phyloP scores from a whole-genome alignment of 495 filamentous ascomycete genomes.

The Pyrenopolyporus hunteri region DNA sequence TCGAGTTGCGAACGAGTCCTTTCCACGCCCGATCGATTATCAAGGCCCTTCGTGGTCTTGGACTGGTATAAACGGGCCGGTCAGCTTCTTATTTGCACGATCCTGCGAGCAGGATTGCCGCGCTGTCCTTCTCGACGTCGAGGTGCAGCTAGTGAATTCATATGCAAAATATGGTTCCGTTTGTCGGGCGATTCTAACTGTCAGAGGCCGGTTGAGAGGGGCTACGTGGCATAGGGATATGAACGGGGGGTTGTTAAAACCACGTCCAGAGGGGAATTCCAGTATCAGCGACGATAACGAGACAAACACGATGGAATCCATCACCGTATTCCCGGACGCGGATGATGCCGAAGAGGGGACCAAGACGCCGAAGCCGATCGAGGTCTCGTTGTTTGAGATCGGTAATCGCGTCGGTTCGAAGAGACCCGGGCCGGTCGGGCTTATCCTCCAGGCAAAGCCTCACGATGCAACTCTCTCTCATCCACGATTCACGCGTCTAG shows the following conservation, averaged over 20 bases:
- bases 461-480: background rate
- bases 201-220: background rate
- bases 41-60: slow-evolving; percentile 8
- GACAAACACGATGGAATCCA: background rate
- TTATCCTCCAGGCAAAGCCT: background rate
- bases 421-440: background rate
- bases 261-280: background rate
- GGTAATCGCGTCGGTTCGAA: background rate
- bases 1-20: background rate
- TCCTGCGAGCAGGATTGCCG: background rate
- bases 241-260: background rate
- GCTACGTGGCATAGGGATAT: background rate
- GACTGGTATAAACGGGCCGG: slow-evolving; percentile 1
- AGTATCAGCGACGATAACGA: background rate
- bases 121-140: background rate
- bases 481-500: background rate
- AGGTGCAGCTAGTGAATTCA: background rate
- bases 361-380: background rate
- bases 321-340: background rate
- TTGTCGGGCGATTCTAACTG: background rate
- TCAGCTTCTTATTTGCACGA: background rate
- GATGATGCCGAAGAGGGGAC: background rate
- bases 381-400: slow-evolving; percentile 9
- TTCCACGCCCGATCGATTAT: background rate
- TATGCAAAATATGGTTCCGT: slow-evolving; percentile 6